Evolutionary conservation across 140 eudicot genomes (phyloP).

Genomic region (Anethum foeniculum): DNA sequence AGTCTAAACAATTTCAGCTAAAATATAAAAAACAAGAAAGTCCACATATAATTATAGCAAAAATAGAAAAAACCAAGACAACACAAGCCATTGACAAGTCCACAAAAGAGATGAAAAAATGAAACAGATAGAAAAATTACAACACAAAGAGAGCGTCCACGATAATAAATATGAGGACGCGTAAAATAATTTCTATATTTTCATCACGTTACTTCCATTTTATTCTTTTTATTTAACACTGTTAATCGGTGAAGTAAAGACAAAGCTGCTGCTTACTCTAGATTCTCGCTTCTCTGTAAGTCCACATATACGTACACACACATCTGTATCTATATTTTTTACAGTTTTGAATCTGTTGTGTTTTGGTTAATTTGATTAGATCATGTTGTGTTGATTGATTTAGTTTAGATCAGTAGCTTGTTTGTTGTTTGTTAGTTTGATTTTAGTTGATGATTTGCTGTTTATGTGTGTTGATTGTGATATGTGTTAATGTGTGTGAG

Average conservation of each 20-base stretch:
- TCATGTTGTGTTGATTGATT: background rate
- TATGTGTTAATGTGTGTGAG: background rate
- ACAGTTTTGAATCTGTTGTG: background rate
- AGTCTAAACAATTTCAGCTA: no score
- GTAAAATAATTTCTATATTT: background rate
- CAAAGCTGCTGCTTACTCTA: background rate
- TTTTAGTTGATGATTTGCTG: background rate
- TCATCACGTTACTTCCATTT: background rate
- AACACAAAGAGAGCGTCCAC: background rate
- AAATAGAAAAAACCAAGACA: background rate
- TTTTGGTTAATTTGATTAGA: background rate
- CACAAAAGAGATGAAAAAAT: background rate
- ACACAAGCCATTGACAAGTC: no score
- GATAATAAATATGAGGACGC: conserved; percentile 1
- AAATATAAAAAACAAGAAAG: no score
- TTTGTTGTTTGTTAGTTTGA: background rate
- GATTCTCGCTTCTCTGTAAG: background rate
- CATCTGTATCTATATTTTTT: background rate
- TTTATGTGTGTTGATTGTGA: background rate
- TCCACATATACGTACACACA: background rate
- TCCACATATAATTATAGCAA: no score
- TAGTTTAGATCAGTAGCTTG: background rate
- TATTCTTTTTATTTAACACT: background rate
- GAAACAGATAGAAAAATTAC: background rate
- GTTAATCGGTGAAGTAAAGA: conserved; percentile 6